A percentile compares a stretch with the other conserved stretches of the same genome.
Evolutionary conservation across 495 filamentous ascomycete genomes (phyloP).

Genomic region (Clavariopsis aquatica): DNA sequence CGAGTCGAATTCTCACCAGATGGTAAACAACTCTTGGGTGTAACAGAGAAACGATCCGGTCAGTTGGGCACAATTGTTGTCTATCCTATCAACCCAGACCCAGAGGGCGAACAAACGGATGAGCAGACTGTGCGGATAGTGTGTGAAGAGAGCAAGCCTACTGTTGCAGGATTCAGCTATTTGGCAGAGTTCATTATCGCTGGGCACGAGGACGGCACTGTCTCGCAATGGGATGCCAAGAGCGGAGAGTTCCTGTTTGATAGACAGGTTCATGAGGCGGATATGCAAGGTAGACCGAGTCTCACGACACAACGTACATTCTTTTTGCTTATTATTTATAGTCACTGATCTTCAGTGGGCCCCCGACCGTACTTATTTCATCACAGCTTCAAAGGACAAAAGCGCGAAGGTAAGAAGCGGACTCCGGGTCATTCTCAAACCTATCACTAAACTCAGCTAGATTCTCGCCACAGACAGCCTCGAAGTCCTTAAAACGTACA

Average conservation of each 20-base stretch:
- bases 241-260: conserved; percentile 80
- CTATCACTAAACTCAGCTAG: conserved; percentile 43
- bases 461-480: conserved; percentile 80
- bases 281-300: conserved; percentile 52
- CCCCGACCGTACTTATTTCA: conserved; percentile 91
- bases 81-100: conserved; percentile 77
- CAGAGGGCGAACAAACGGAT: conserved; percentile 76
- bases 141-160: conserved; percentile 91
- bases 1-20: conserved; percentile 94
- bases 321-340: conserved; percentile 15
- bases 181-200: conserved; percentile 91
- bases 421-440: not conserved
- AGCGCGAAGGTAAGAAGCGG: conserved; percentile 72
- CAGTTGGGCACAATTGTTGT: conserved; percentile 90
- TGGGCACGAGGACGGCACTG: conserved; percentile 91
- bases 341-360: conserved; percentile 97
- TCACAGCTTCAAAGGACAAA: conserved; percentile 97
- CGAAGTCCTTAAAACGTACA: conserved; percentile 87
- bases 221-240: conserved; percentile 96
- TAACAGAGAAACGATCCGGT: conserved; percentile 98
- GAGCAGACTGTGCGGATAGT: conserved; percentile 82
- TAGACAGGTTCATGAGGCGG: conserved; percentile 76
- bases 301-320: not conserved
- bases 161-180: conserved; percentile 95
- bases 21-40: conserved; percentile 80